Base-by-base conservation (phyloP, 148 eudicot species). In the Chenopodium suecicum region DNA sequence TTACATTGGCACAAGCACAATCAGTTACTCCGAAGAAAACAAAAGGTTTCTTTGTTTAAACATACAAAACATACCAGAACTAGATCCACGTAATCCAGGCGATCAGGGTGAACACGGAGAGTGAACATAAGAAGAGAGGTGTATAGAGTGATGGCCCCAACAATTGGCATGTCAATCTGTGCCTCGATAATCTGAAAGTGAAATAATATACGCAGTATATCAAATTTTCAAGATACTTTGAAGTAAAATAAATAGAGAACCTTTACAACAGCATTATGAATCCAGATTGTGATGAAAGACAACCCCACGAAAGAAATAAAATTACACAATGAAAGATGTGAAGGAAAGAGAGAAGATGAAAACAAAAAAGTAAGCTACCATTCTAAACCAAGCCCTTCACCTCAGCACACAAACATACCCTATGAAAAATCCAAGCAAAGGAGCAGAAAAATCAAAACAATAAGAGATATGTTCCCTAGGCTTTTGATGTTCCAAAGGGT, bases 51-150 rank as follows among this genome's bases (percentile, higher is more conserved):
- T 48, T 65, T 17, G 54, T 31, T 16, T 62, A 62, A n/a, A 7
- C 31, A 75, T 66, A 84, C 54, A 80, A 66, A 88, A 88, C 94
- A 77, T 94, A 97, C 99, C 97, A 97, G 89, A 80, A 97, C 97
- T 82, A 91, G 98, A 87, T 97, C 98, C 82, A 97, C 98, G 54
- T 94, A 97, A 87, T 97, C 99, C 84, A 94, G 94, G 78, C 98
- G 94, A 84, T 97, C 99, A 82, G 99, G 98, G 86, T 94, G 99
- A 75, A 97, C 97, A 78, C 98, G 99, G 23, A 97, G 98, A 75
- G 94, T 89, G 79, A 97, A 97, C 70, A 98, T 94, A 75, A 97
- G 95, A 77, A 97, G 98, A 71, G 98, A 97, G 73, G 93, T 94
- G 83, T 91, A 94, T 78, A 97, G 86, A 80, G 94, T 83, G 77